Evolutionary conservation across 108 stramenopile genomes (phyloP).

Genomic region (Licmophora abbreviata): DNA sequence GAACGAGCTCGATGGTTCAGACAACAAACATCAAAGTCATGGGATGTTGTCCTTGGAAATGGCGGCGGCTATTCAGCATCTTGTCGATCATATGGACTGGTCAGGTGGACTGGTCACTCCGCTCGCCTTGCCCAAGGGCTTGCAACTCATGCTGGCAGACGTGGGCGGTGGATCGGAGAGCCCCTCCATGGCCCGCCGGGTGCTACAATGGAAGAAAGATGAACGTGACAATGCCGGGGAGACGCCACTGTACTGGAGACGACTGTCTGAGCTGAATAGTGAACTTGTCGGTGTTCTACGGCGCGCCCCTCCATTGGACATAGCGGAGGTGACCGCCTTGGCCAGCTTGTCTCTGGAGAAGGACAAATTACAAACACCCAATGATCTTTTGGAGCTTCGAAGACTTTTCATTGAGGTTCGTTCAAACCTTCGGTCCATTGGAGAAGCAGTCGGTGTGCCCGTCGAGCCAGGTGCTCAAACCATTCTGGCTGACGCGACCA

Average conservation of each 20-base stretch:
- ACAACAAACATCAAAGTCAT: conserved; percentile 9
- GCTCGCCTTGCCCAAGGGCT: conserved; percentile 47
- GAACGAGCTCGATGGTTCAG: conserved; percentile 25
- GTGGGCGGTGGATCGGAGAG: conserved; percentile 92
- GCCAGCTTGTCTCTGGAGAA: too few species aligned
- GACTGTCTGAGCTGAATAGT: conserved; percentile 52
- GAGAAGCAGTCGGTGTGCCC: conserved; percentile 80
- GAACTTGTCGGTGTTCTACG: conserved; percentile 43
- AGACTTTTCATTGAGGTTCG: conserved; percentile 52
- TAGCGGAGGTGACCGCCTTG: too few species aligned
- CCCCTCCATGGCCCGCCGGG: conserved; percentile 88
- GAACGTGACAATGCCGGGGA: conserved; percentile 17
- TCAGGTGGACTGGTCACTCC: conserved; percentile 44
- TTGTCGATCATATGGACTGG: conserved; percentile 32
- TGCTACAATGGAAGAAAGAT: conserved; percentile 68
- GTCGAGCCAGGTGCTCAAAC: conserved; percentile 89
- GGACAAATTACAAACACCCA: too few species aligned
- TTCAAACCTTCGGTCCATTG: conserved; percentile 61
- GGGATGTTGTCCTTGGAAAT: background rate
- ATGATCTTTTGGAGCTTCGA: conserved; percentile 19
- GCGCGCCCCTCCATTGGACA: conserved; percentile 15
- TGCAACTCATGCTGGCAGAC: conserved; percentile 85
- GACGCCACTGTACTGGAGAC: conserved; percentile 70
- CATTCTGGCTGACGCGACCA: conserved; percentile 77
- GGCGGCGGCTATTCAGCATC: conserved; percentile 15